phyloP scores from a whole-genome alignment of 129 eudicot genomes.

The Deinandra increscens region DNA sequence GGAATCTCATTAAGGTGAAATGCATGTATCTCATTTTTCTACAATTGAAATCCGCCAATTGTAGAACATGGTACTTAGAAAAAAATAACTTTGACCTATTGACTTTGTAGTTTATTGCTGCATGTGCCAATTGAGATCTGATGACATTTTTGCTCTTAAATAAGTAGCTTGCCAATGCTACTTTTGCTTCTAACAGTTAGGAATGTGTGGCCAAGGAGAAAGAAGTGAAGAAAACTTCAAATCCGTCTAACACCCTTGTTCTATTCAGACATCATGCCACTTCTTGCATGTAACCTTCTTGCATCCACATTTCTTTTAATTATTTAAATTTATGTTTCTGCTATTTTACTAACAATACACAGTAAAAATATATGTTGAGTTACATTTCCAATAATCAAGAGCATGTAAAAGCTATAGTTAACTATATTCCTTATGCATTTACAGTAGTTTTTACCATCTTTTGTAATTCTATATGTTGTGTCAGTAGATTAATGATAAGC shows the following conservation, averaged over 20 bases:
- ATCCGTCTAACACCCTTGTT: too few relatives aligned
- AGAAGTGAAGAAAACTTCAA: too few relatives aligned
- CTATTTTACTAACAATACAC: neutral
- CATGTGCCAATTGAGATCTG: conserved; percentile 3
- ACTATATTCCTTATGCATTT: neutral
- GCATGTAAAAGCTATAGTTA: neutral
- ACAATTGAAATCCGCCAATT: conserved; percentile 1
- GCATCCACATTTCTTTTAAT: neutral
- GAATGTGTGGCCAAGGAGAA: too few relatives aligned
- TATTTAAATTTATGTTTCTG: neutral
- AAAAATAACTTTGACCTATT: conserved; percentile 3
- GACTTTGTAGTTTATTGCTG: neutral
- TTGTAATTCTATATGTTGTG: conserved; percentile 10
- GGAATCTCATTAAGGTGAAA: conserved; percentile 13
- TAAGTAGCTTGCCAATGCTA: too few relatives aligned
- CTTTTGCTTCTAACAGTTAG: too few relatives aligned
- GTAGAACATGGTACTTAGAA: neutral
- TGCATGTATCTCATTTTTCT: neutral
- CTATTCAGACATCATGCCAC: too few relatives aligned
- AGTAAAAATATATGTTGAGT: neutral
- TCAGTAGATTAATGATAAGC: too few relatives aligned
- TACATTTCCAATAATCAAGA: conserved; percentile 1
- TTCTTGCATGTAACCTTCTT: conserved; percentile 52
- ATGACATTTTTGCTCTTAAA: neutral
- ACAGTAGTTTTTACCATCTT: neutral